These are phyloP conservation scores for Fusarium sp. DNA, from an alignment of 2,329 filamentous ascomycete genomes.

Conservation along the genomic window DNA sequence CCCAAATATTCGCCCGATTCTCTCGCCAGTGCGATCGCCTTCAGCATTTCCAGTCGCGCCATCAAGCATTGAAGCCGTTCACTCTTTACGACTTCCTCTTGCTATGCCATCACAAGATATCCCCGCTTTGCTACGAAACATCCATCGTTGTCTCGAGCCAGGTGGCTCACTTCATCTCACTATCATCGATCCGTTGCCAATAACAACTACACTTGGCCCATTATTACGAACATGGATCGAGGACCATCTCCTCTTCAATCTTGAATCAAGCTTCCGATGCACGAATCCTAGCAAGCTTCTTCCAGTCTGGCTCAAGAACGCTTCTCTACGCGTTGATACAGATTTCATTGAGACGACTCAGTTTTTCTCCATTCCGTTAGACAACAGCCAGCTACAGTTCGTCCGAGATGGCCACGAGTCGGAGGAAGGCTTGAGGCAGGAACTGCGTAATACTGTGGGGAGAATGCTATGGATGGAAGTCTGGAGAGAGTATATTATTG, in stretches of 20 bases:
- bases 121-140: slow-evolving; percentile 65
- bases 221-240: slow-evolving; percentile 70
- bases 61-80: slow-evolving; percentile 60
- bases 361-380: slow-evolving; percentile 57
- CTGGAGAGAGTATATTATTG: slow-evolving; percentile 65
- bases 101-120: slow-evolving; percentile 67
- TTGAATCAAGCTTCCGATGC: slow-evolving; percentile 69
- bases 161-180: slow-evolving; percentile 68
- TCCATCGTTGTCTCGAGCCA: slow-evolving; percentile 66
- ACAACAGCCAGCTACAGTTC: slow-evolving; percentile 21
- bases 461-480: slow-evolving; percentile 70
- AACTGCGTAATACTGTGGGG: slow-evolving; percentile 64
- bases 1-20: slow-evolving; percentile 55
- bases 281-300: slow-evolving; percentile 68
- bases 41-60: slow-evolving; percentile 54
- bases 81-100: slow-evolving; percentile 66
- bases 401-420: slow-evolving; percentile 34
- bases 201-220: slow-evolving; percentile 65
- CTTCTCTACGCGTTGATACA: slow-evolving; percentile 59
- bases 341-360: slow-evolving; percentile 58
- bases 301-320: slow-evolving; percentile 67
- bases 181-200: slow-evolving; percentile 71
- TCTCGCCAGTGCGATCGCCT: slow-evolving; percentile 53
- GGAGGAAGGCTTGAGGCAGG: slow-evolving; percentile 52
- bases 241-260: slow-evolving; percentile 66